A percentile compares a stretch with the other conserved stretches of the same genome.
These are phyloP conservation scores for Termitomyces sp. DNA, from an alignment of 768 basidiomycete genomes.

Conservation along the genomic window DNA sequence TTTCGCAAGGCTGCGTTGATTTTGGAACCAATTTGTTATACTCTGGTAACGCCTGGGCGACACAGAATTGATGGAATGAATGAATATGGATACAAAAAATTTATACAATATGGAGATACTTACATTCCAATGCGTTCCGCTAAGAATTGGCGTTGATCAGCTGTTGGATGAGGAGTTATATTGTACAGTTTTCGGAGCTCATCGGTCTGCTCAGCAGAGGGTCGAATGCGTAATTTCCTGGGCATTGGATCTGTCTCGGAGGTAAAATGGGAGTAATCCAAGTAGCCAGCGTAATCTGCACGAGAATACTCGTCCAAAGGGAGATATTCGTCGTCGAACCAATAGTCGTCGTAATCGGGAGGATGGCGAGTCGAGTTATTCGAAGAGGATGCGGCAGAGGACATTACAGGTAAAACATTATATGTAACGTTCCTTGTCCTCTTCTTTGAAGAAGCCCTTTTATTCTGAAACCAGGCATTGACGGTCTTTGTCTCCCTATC, in stretches of 20 bases:
- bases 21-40: constrained; percentile 86
- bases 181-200: constrained; percentile 65
- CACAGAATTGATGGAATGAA: constrained; percentile 16
- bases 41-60: constrained; percentile 65
- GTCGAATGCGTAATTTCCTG: constrained; percentile 60
- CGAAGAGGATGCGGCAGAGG: constrained; percentile 28
- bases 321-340: constrained; percentile 37
- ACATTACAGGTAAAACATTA: constrained; percentile 29
- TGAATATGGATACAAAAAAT: constrained; percentile 25
- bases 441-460: constrained; percentile 80
- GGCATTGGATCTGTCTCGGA: constrained; percentile 46
- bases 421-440: constrained; percentile 33
- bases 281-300: constrained; percentile 39
- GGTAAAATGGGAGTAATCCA: constrained; percentile 45
- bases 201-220: constrained; percentile 59
- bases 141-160: constrained; percentile 60
- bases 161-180: constrained; percentile 59
- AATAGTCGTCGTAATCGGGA: constrained; percentile 37
- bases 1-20: constrained; percentile 74
- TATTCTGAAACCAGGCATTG: constrained; percentile 86
- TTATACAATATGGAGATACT: constrained; percentile 29
- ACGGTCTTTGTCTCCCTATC: constrained; percentile 79
- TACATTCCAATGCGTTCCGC: constrained; percentile 73
- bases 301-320: constrained; percentile 29
- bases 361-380: constrained; percentile 22